Evolutionary conservation across 2,329 filamentous ascomycete species (phyloP), one percentile per base, ranked within the genome.

Genomic region (Juglanconis sp.): DNA sequence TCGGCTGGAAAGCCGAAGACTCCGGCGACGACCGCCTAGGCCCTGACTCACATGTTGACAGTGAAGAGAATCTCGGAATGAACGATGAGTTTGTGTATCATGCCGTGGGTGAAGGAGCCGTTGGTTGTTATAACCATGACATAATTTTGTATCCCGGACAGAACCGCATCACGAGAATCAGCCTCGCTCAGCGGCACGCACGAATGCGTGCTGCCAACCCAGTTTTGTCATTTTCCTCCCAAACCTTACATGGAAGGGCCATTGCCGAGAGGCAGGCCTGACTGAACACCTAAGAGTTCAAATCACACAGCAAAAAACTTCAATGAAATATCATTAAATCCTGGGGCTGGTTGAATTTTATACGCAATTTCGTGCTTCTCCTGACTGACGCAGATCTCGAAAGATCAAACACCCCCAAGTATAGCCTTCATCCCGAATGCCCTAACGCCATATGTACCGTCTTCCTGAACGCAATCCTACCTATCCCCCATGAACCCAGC

Each of bases 1-100:
- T 10, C 55, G 36, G 47, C 38, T 57, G 71, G 70, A 54, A 80
- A 80, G 67, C 74, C 79, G 50, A 78, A 77, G 67, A 70, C 74
- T 10, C 70, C 76, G 2, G 69, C 77, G 17, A 63, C 61, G 17
- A 50, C 61, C 11, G 61, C 56, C 31, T 63, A 50, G 47, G 46
- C 6, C 31, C 9, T 30, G 24, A 38, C 8, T 24, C 11, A 11
- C 9, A 31, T 34, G 35, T 44, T 30, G 24, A n/a, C 3, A 46
- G 17, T 13, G 44, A 31, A 36, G 44, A n/a, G 34, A 31, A 9
- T 24, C 30, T 30, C 49, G 42, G 32, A n/a, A 31, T 10, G 34
- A 40, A 8, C n/a, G 42, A 51, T 13, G 34, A 51, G 11, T 51
- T 13, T 51, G 48, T 35, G 13, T 35, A n/a, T 7, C 5, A 36